Evolutionary conservation across 2,329 filamentous ascomycete species (phyloP).

Genomic region (Aspergillus arachidicola): DNA sequence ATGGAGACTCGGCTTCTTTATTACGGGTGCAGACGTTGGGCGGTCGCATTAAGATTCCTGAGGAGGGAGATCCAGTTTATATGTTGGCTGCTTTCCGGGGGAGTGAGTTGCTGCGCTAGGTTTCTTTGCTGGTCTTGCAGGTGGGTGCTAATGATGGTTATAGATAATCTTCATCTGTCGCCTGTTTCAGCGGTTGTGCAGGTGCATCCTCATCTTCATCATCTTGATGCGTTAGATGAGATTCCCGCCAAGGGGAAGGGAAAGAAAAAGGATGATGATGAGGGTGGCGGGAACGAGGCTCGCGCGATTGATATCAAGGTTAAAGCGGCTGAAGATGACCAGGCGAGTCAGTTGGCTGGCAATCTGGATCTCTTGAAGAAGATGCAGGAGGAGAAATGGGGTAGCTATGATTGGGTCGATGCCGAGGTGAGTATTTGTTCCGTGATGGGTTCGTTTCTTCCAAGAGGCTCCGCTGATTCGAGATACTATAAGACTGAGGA

Average conservation of each 20-base stretch:
- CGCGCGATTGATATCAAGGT: conserved; percentile 85
- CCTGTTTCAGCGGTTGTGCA: conserved; percentile 81
- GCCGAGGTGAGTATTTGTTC: conserved; percentile 58
- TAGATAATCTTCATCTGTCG: conserved; percentile 84
- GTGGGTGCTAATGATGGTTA: conserved; percentile 4
- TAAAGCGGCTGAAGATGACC: conserved; percentile 72
- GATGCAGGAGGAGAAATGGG: conserved; percentile 84
- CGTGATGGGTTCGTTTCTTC: neutral
- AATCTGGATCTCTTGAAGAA: conserved; percentile 76
- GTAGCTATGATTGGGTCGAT: conserved; percentile 75
- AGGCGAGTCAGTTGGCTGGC: conserved; percentile 63
- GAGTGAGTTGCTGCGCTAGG: conserved; percentile 54
- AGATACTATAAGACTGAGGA: conserved; percentile 54
- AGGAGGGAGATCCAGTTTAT: conserved; percentile 72
- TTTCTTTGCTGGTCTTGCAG: neutral
- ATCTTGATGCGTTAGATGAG: conserved; percentile 83
- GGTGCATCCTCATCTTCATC: conserved; percentile 87
- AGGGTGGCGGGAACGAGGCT: conserved; percentile 58
- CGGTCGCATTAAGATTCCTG: conserved; percentile 72
- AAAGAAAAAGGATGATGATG: conserved; percentile 44
- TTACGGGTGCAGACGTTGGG: conserved; percentile 81
- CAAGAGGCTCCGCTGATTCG: conserved; percentile 15
- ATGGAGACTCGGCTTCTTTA: conserved; percentile 51
- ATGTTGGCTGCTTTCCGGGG: conserved; percentile 91
- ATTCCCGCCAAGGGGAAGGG: conserved; percentile 47